Evolutionary conservation across 2,329 filamentous ascomycete species (phyloP), one percentile per base, ranked within the genome.

Genomic region (Tolypocladium album): DNA sequence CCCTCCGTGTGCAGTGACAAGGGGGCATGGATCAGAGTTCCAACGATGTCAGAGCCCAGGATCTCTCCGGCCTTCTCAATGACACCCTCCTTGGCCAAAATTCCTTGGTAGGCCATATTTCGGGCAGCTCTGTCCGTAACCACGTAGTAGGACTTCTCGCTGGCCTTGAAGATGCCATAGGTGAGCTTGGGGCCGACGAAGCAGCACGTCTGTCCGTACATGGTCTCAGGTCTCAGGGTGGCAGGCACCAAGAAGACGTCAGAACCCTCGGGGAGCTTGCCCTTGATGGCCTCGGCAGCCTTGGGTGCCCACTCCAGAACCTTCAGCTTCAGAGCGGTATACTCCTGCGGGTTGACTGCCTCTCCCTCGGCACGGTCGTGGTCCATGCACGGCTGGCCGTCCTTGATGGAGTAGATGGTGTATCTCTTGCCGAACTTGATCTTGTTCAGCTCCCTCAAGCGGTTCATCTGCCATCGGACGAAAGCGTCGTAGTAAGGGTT

Each of bases 401-500:
- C 74, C 68, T 76, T 76, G 68, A 75, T 76, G 52, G 73, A 75
- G 80, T 97, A 96, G 65, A 97, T 88, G 8, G 93, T 97, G 74
- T 97, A 96, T 68, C 92, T 81, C 78, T 91, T 94, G 59, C 91
- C 92, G 69, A 94, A 95, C 76, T 92, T 90, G 76, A 97, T 93
- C 80, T 97, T 97, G 68, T 89, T 84, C 63, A 96, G 78, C 71
- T 94, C 89, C 75, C 89, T 90, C 58, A 97, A 82, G 64, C 90
- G 88, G 72, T 89, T 92, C 90, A 97, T 97, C 76, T 97, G 94
- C 94, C 94, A 99, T 69, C 90, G 81, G 47, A 97, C 88, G 69
- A 99, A 99, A 5, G 90, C 84, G 72, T 99, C 93, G 72, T 96
- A 99, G 78, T 94, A 97, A 5, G 91, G 92, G 75, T 99, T 99